These are phyloP conservation scores for Nicotiana obtusifolia DNA, from an alignment of 257 asterid genomes.

Conservation along the genomic window DNA sequence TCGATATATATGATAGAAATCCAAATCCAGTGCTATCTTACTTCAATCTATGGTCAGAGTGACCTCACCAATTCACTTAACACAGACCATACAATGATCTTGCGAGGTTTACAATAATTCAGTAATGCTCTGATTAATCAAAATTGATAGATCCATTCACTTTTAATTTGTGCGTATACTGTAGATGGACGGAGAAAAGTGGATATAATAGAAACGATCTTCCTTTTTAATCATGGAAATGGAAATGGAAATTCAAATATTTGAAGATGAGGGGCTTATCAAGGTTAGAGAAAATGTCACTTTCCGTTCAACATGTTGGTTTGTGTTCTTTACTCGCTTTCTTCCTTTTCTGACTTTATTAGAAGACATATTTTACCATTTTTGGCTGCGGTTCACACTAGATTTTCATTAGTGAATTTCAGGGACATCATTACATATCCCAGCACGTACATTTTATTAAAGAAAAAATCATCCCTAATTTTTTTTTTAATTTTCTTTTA, in stretches of 20 bases:
- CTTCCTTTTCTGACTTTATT: neutral
- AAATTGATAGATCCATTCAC: constrained; percentile 9
- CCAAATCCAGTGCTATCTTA: constrained; percentile 13
- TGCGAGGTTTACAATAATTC: neutral
- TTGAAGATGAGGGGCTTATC: neutral
- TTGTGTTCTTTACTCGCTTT: neutral
- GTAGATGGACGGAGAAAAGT: neutral
- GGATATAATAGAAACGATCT: neutral
- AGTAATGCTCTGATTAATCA: constrained; percentile 6
- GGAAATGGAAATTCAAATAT: neutral
- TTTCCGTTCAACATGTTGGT: neutral
- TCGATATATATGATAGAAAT: neutral
- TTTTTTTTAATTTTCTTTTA: too few species aligned
- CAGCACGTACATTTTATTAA: neutral
- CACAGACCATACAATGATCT: neutral
- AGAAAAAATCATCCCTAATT: neutral
- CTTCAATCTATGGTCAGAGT: constrained; percentile 18
- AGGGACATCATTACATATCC: neutral
- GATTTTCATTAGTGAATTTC: neutral
- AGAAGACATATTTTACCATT: neutral
- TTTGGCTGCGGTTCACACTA: neutral
- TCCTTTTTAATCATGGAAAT: neutral
- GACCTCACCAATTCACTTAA: constrained; percentile 12
- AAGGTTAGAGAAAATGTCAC: neutral
- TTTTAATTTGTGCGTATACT: neutral